Evolutionary conservation across 2,329 filamentous ascomycete genomes (phyloP).

Genomic region (Cladophialophora carrionii): DNA sequence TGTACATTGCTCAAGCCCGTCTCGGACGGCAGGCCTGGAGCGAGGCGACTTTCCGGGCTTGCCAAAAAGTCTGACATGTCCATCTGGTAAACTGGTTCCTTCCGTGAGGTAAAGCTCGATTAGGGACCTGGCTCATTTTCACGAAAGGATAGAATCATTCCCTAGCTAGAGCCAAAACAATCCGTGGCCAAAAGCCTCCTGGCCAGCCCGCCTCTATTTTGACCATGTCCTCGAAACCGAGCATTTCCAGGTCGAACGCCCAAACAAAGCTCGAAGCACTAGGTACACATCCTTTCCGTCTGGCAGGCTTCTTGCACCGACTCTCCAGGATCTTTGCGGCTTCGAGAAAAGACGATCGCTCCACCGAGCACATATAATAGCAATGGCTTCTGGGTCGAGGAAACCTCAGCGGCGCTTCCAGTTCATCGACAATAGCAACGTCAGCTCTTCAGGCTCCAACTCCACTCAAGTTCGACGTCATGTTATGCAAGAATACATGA

Average conservation of each 20-base stretch:
- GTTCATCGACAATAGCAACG: slow-evolving; percentile 48
- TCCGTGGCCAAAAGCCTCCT: neutral
- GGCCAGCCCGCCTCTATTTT: neutral
- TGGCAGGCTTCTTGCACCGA: neutral
- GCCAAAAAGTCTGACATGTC: slow-evolving; percentile 17
- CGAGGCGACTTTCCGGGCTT: slow-evolving; percentile 1
- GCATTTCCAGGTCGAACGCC: neutral
- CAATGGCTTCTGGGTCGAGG: slow-evolving; percentile 12
- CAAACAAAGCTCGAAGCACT: slow-evolving; percentile 1
- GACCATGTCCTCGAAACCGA: neutral
- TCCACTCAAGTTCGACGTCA: slow-evolving; percentile 49
- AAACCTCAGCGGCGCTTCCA: slow-evolving; percentile 42
- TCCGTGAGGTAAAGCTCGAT: neutral
- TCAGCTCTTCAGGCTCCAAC: slow-evolving; percentile 42
- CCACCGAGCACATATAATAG: neutral
- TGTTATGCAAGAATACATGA: slow-evolving; percentile 47
- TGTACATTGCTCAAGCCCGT: slow-evolving; percentile 7
- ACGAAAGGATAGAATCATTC: neutral
- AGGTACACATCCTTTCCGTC: neutral
- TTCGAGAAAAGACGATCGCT: neutral
- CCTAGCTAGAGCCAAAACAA: neutral
- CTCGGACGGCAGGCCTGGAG: slow-evolving; percentile 7
- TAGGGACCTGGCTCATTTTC: neutral
- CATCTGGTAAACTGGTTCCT: neutral
- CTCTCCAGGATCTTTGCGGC: slow-evolving; percentile 1